Percentiles rank a stretch among this genome's conserved stretches.
Conservation (phyloP, 345 rosid genomes). For the Eucalyptus regnans region DNA sequence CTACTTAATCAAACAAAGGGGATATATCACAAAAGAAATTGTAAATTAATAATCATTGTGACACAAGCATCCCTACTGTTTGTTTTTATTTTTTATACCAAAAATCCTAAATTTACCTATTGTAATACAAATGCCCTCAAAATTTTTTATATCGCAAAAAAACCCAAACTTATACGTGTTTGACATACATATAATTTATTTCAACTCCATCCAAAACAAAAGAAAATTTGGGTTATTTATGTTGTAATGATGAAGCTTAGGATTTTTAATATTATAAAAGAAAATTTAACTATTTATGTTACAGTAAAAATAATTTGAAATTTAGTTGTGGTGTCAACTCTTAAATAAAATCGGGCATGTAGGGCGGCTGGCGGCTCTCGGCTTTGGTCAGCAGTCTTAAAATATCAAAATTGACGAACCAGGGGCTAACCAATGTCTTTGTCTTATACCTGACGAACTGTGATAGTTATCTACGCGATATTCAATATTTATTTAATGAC, state of each 20-base stretch:
- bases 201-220: too few relatives aligned
- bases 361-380: background rate
- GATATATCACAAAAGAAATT: background rate
- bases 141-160: too few relatives aligned
- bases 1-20: background rate
- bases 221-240: accelerated
- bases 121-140: accelerated
- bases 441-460: background rate
- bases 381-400: background rate
- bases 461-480: background rate
- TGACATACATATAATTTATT: accelerated
- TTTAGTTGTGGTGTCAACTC: background rate
- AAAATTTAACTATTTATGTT: too few relatives aligned
- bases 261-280: accelerated
- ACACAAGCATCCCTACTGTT: accelerated
- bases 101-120: accelerated
- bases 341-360: background rate
- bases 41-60: background rate
- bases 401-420: background rate
- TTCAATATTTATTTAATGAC: background rate
- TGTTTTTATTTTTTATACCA: too few relatives aligned
- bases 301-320: background rate
- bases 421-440: accelerated
- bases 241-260: accelerated
- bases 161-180: accelerated